Evolutionary conservation across 2,329 filamentous ascomycete species (phyloP), one percentile per base, ranked within the genome.

Genomic region (Aspergillus costaricaensis): DNA sequence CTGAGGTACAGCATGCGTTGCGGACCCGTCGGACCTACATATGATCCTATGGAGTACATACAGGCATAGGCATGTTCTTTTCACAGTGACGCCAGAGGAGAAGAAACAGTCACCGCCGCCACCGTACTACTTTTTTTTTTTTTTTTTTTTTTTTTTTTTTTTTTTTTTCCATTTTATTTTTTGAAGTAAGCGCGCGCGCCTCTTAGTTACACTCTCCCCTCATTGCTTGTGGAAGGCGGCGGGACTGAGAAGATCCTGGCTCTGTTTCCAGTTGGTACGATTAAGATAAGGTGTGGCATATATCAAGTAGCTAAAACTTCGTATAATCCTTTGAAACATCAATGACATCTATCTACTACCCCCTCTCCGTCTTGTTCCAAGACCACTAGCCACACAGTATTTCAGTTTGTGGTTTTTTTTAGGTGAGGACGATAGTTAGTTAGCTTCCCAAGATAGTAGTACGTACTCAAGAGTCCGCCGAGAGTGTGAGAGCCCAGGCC

Each of bases 401-500:
- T 54, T 41, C 38, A 39, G 47, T 53, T 23, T 55, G 41, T 47
- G 52, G 52, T 62, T 57, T 59, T 61, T 61, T 60, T 58, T 44
- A 59, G 56, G 43, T n/a, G 19, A 36, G 10, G 14, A 14, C 12
- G 10, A 14, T 36, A 36, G 32, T 36, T 36, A 36, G 32, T 36
- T 12, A 36, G 32, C 12, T 36, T 30, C 43, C 41, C 19, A 61
- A 51, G 56, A 47, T 62, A 60, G 58, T 47, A 58, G 38, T 39
- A 51, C 36, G 21, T 52, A 38, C 30, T 55, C 43, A 32, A 36
- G 55, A 25, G 23, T 49, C 38, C 25, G n/a, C 32, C 27, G 27
- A 14, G 57, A 43, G 50, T 57, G 62, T 58, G 58, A 43, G 63
- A 47, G 49, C 60, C 54, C 60, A 67, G 64, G 63, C 68, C 69